Evolutionary conservation across 208 protist genomes (phyloP), one percentile per base, ranked within the genome.

Genomic region (Acanthamoeba divionensis): DNA sequence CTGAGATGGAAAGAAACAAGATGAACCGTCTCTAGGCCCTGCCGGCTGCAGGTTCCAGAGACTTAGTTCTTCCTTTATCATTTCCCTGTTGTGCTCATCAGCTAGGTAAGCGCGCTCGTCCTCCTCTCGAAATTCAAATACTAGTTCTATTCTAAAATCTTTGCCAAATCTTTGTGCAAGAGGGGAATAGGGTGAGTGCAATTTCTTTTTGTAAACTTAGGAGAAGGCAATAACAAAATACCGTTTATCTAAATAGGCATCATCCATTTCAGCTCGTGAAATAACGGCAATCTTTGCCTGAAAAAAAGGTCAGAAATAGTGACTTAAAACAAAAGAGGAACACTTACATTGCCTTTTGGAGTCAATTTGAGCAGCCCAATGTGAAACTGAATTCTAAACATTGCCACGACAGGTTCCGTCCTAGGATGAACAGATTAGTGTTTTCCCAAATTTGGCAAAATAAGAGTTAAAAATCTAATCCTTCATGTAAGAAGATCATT

Each of bases 331-430:
- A n/a, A n/a, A n/a, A n/a, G n/a, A n/a, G n/a, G n/a, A n/a, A n/a
- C n/a, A n/a, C n/a, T n/a, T n/a, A n/a, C n/a, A n/a, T n/a, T n/a
- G 12, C 85, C 66, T 13, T 48, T 36, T 29, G 52, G 60, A 24
- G 57, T 66, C 10, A 79, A 7, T 0, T 41, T 26, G 12, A 90
- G 65, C 63, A 90, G n/a, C 33, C 85, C 85, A 41, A 66, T 48
- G n/a, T 90, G 85, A n/a, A 90, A 82, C 85, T 90, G 85, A 9
- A 90, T 50, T 13, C 85, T n/a, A 44, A 73, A 90, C 85, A 90
- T 90, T 18, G 80, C 24, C 12, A 88, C 57, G 6, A 88, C 80
- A 31, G 80, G 80, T 33, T 88, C 80, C 80, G 80, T 88, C 41
- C 73, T 83, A 3, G 6, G 1, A n/a, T n/a, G n/a, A n/a, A n/a